Percentiles rank a stretch among this genome's conserved stretches.
Evolutionary conservation across 345 rosid genomes (phyloP).

Genomic region (Salix udensis): DNA sequence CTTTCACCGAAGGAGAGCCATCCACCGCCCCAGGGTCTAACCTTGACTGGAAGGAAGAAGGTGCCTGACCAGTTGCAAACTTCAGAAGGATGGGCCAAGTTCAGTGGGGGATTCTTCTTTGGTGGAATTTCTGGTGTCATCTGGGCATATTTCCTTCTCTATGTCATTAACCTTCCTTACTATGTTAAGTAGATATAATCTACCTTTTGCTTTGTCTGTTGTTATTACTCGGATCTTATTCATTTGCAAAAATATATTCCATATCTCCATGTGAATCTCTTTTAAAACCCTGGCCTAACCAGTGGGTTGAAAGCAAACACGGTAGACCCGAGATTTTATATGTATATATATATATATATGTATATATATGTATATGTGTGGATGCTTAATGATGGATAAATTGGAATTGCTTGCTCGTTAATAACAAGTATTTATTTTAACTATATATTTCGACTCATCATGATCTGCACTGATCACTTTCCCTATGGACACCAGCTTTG

Average conservation of each 20-base stretch:
- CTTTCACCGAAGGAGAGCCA: conserved; percentile 77
- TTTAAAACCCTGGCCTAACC: too few relatives aligned
- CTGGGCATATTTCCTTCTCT: conserved; percentile 94
- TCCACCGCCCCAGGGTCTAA: conserved; percentile 70
- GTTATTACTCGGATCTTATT: not conserved
- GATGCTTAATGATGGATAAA: too few relatives aligned
- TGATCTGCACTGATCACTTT: too few relatives aligned
- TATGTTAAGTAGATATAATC: conserved; percentile 48
- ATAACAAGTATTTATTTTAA: too few relatives aligned
- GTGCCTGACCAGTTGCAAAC: conserved; percentile 91
- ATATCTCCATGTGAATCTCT: not conserved
- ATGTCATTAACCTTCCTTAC: conserved; percentile 86
- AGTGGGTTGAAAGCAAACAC: too few relatives aligned
- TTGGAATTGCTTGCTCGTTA: too few relatives aligned
- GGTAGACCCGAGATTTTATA: too few relatives aligned
- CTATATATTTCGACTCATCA: too few relatives aligned
- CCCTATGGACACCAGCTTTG: too few relatives aligned
- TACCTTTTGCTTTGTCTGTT: not conserved
- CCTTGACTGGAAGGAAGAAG: conserved; percentile 93
- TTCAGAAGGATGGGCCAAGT: conserved; percentile 90
- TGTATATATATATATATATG: too few relatives aligned
- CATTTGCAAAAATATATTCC: not conserved
- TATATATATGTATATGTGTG: too few relatives aligned
- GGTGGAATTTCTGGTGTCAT: conserved; percentile 92
- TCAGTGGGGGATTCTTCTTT: conserved; percentile 88